These are phyloP conservation scores for Penicillium sp. DNA, from an alignment of 2,329 filamentous ascomycete genomes.

Conservation along the genomic window DNA sequence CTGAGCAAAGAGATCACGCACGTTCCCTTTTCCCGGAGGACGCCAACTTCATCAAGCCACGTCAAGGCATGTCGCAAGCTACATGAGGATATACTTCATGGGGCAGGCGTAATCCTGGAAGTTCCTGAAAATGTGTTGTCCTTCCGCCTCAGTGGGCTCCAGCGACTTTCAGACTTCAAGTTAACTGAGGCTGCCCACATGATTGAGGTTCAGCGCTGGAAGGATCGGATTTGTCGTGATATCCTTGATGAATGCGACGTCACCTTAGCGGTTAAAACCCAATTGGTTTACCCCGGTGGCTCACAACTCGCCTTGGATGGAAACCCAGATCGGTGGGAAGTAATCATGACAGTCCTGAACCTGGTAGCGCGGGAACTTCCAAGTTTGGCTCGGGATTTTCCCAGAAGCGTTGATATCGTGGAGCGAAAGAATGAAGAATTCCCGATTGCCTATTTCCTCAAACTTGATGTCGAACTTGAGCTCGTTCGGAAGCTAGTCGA, in stretches of 20 bases:
- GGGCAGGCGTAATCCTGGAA: too few relatives aligned
- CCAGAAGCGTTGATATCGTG: too few relatives aligned
- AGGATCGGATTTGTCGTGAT: conserved; percentile 46
- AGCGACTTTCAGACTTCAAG: not conserved
- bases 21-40: not conserved
- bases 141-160: not conserved
- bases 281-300: conserved; percentile 65
- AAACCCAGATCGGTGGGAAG: not conserved
- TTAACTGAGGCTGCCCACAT: not conserved
- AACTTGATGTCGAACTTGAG: too few relatives aligned
- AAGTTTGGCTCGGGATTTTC: too few relatives aligned
- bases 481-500: too few relatives aligned
- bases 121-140: not conserved
- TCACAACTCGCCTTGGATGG: conserved; percentile 52
- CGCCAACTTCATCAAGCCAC: too few relatives aligned
- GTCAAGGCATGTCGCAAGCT: too few relatives aligned
- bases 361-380: too few relatives aligned
- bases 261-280: conserved; percentile 60
- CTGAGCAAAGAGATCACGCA: not conserved
- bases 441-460: too few relatives aligned
- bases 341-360: not conserved
- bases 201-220: not conserved
- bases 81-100: too few relatives aligned
- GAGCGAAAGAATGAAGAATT: too few relatives aligned
- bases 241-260: conserved; percentile 68